These are phyloP conservation scores for Brassica nigra DNA, from an alignment of 345 rosid species.

Conservation along the genomic window DNA sequence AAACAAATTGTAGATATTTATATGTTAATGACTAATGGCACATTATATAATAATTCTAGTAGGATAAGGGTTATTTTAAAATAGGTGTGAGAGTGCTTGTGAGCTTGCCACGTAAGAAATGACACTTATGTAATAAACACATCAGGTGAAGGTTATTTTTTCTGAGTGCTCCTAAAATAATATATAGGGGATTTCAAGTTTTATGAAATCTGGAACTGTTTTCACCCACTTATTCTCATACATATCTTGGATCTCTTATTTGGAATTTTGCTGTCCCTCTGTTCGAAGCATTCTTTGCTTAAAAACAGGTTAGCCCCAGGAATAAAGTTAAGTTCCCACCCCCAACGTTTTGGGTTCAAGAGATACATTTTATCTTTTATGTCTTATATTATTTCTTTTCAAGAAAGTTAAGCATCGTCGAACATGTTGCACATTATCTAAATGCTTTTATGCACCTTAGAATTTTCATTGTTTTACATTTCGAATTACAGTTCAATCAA, in stretches of 20 bases:
- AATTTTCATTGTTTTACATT: constrained; percentile 16
- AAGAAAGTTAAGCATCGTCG: constrained; percentile 39
- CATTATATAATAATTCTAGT: too few species aligned
- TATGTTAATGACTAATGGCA: too few species aligned
- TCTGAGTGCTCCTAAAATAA: too few species aligned
- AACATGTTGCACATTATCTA: constrained; percentile 33
- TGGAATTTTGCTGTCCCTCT: constrained; percentile 49
- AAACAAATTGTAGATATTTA: too few species aligned
- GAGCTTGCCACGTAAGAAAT: too few species aligned
- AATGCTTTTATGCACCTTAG: constrained; percentile 27
- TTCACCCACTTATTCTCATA: neutral
- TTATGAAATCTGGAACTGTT: too few species aligned
- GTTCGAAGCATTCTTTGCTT: constrained; percentile 76
- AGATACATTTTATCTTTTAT: constrained; percentile 16
- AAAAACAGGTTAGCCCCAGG: constrained; percentile 67
- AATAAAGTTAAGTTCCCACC: constrained; percentile 57
- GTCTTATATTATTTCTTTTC: constrained; percentile 30
- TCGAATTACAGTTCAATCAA: constrained; percentile 10
- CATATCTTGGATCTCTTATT: neutral
- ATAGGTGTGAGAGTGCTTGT: too few species aligned
- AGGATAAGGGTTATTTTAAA: too few species aligned
- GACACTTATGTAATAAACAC: too few species aligned
- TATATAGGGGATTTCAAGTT: too few species aligned
- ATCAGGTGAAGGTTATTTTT: too few species aligned
- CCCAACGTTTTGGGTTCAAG: constrained; percentile 43